Evolutionary conservation across 1,284 basidiomycete species (phyloP), one percentile per base, ranked within the genome.

Genomic region (Irpex sp.): DNA sequence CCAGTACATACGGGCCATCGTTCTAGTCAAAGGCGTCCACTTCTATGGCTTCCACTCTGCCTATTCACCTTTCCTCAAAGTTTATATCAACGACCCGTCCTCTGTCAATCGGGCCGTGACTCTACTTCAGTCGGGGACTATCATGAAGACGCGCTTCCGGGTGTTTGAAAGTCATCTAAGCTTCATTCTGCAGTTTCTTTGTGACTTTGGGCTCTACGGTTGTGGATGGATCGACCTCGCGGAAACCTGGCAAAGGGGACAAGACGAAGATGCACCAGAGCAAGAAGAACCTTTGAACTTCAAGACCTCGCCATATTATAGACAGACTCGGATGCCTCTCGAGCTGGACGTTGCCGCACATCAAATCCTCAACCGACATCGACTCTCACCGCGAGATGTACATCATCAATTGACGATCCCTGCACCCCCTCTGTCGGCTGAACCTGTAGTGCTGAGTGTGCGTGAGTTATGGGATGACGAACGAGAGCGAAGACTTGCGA

Each of bases 401-500:
- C 94, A 97, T 68, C 85, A 93, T 72, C 85, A 85, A 65, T 83
- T 94, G 57, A 72, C 82, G 31, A 85, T 90, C 71, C 79, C 87
- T 68, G 73, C 81, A 61, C 73, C 80, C 35, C 70, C 79, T 64
- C 69, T 79, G 17, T 81, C 88, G 2, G 73, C 82, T 13, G 92
- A 93, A 67, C 94, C 93, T 58, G 83, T 97, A 26, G 92, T 99
- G 0, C 83, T 89, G 33, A 90, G 93, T 68, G 89, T 98, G 59
- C 88, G 90, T 60, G 96, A 97, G 73, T 81, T 99, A 1, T 99
- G 97, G 97, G 92, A 96, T 61, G 95, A 97, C 68, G 97, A 98
- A 73, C 86, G 90, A 8, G 79, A 81, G 8, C 84, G 95, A 3
- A 81, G 96, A 15, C 72, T 75, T 13, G 82, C 80, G 5, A 82